Base-by-base conservation (phyloP, 768 basidiomycete genomes). In the Atractiella rhizophila region DNA sequence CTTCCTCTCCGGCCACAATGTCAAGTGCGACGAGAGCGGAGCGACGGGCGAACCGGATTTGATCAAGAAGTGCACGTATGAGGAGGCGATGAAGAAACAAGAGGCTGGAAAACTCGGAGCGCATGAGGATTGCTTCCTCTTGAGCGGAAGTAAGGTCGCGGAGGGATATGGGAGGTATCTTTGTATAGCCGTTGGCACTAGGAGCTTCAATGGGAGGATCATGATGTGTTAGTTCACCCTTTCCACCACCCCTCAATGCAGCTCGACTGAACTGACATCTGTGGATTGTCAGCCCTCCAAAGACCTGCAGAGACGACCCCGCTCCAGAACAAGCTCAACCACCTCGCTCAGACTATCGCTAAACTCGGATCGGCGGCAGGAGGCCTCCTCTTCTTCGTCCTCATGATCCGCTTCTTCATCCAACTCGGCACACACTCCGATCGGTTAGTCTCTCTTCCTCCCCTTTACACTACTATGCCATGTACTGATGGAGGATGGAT, bases 41-140 rank as follows among this genome's bases (percentile, higher is more conserved):
- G 83, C 85, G 31, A 96, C 91, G 0, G 91, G 88, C 49, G 91
- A 98, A 62, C 79, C 78, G 7, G 86, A 98, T 58, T 75, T 85
- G 13, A 85, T 98, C 58, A 75, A 73, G 57, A 98, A 98, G 60
- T 56, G 72, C 15, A 49, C 76, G 1, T 91, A 75, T 58, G 68
- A 70, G 18, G 75, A 83, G 29, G 54, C 36, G 37, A 54, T 48
- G 45, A 57, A 54, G 45, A 49, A 35, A 20, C 51, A 57, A 3
- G 56, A 57, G 15, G 58, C 57, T 21, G 42, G 47, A 16, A 50
- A 51, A 35, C 36, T 21, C 28, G 18, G 35, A n/a, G 41, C 34
- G 37, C 83, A 94, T 55, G 70, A 67, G 35, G 88, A 96, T 52
- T 91, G 83, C 59, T 94, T 91, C 61, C 55, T 96, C 42, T 64